Conservation (phyloP, 495 filamentous ascomycete species). For the Pseudevernia furfuracea region DNA sequence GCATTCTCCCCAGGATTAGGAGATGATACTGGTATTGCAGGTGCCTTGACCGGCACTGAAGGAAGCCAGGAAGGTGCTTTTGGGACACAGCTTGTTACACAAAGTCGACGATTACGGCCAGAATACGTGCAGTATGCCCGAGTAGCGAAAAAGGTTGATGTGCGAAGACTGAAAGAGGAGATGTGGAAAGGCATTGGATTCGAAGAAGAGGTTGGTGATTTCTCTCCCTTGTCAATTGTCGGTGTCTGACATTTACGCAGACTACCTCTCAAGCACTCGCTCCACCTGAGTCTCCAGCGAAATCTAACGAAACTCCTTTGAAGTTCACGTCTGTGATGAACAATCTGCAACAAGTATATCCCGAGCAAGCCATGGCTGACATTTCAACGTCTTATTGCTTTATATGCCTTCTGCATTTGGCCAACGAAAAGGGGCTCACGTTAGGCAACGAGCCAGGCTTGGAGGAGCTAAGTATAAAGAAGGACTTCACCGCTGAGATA, state of each 20-base stretch:
- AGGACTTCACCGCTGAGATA: conserved; percentile 24
- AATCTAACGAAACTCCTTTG: conserved; percentile 43
- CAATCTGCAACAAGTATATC: conserved; percentile 75
- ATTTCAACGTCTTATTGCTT: conserved; percentile 97
- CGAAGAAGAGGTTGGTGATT: conserved; percentile 39
- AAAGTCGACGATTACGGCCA: conserved; percentile 67
- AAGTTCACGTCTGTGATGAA: conserved; percentile 91
- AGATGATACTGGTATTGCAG: conserved; percentile 38
- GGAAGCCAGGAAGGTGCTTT: conserved; percentile 54
- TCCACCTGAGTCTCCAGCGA: conserved; percentile 2
- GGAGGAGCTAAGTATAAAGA: conserved; percentile 25
- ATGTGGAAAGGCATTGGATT: conserved; percentile 87
- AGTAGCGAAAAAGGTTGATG: conserved; percentile 98
- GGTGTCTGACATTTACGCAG: conserved; percentile 18
- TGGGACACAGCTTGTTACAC: conserved; percentile 88
- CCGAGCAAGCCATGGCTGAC: conserved; percentile 73
- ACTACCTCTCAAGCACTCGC: background rate
- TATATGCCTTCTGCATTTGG: conserved; percentile 90
- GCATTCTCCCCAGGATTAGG: conserved; percentile 71
- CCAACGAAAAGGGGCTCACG: conserved; percentile 87
- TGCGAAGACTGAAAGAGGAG: conserved; percentile 86
- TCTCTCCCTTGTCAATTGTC: conserved; percentile 5
- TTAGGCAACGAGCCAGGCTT: conserved; percentile 26
- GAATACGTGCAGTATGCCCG: conserved; percentile 96
- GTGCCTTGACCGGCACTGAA: conserved; percentile 34